A percentile compares a stretch with the other conserved stretches of the same genome.
phyloP scores from a whole-genome alignment of 106 monocot species.

The Dactylorhiza incarnata region DNA sequence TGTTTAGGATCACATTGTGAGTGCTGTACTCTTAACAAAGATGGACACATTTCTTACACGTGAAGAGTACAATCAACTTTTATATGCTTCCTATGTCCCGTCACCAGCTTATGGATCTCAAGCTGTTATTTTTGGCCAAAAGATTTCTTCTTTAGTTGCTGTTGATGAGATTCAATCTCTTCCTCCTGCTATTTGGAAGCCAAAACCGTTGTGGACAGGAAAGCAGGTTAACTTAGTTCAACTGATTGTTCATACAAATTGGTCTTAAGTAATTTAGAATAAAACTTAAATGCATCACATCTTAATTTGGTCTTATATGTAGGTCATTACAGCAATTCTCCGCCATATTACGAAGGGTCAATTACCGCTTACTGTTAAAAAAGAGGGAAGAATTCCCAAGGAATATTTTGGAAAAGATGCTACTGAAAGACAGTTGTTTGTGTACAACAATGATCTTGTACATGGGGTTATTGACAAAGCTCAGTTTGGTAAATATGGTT shows the following conservation, averaged over 20 bases:
- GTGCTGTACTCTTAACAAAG: constrained; percentile 89
- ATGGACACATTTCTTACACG: constrained; percentile 79
- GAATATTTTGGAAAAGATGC: constrained; percentile 56
- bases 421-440: constrained; percentile 34
- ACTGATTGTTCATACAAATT: not conserved
- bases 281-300: not conserved
- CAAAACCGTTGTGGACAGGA: constrained; percentile 84
- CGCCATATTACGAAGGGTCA: constrained; percentile 57
- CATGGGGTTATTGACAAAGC: constrained; percentile 96
- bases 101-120: constrained; percentile 19
- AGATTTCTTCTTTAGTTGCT: constrained; percentile 31
- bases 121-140: constrained; percentile 18
- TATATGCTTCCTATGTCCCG: constrained; percentile 62
- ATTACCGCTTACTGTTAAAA: constrained; percentile 60
- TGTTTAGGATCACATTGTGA: constrained; percentile 88
- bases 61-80: constrained; percentile 84
- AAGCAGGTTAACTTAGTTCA: constrained; percentile 57
- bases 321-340: constrained; percentile 84
- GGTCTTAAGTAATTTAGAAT: not conserved
- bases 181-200: constrained; percentile 82
- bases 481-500: constrained; percentile 86
- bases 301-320: constrained; percentile 1
- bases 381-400: constrained; percentile 57
- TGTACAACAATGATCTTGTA: constrained; percentile 75
- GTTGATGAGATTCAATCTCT: constrained; percentile 40